Conservation (phyloP, 306 rosid genomes). For the Acmispon strigosus region DNA sequence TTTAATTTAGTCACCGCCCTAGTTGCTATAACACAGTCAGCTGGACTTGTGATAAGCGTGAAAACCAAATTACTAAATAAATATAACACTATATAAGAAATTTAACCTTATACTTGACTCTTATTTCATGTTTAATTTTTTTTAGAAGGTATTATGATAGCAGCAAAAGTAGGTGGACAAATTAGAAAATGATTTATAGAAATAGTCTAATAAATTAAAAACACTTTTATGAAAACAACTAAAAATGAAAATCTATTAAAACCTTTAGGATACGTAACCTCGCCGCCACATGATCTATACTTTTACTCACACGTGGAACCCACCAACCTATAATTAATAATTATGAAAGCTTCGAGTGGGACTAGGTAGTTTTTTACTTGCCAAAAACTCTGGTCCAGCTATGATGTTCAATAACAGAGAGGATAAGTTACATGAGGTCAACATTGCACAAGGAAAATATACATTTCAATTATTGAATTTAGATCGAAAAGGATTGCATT, state of each 20-base stretch:
- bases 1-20: too few species aligned
- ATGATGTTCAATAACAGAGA: neutral
- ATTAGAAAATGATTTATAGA: neutral
- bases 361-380: neutral
- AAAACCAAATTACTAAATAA: neutral
- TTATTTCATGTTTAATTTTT: neutral
- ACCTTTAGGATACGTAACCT: neutral
- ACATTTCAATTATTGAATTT: neutral
- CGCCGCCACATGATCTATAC: neutral
- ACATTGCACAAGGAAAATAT: neutral
- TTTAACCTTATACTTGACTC: neutral
- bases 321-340: neutral
- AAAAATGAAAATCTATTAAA: neutral
- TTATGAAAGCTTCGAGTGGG: neutral
- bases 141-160: too few species aligned
- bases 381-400: neutral
- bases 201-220: neutral
- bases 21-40: too few species aligned
- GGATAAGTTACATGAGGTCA: neutral
- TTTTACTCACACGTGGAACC: neutral
- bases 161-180: neutral
- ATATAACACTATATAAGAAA: neutral
- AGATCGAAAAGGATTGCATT: neutral
- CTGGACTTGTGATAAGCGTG: too few species aligned
- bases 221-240: neutral